These are phyloP conservation scores for Debaryomycetaceae sp. DNA, from an alignment of 1,139 yeast species.

Conservation along the genomic window DNA sequence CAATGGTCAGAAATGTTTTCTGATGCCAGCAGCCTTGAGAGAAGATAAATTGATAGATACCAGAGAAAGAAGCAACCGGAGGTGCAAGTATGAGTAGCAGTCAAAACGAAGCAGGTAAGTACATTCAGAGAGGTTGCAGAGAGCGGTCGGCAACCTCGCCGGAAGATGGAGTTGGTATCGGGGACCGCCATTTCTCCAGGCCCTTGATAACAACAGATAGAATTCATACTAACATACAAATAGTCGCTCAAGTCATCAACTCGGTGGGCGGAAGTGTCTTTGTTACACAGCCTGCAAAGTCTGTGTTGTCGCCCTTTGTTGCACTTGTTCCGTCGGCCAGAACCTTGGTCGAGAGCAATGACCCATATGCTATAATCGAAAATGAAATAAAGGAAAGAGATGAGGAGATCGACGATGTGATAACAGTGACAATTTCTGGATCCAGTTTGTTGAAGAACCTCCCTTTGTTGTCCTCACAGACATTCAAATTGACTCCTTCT, in stretches of 20 bases:
- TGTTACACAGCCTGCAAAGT: constrained; percentile 46
- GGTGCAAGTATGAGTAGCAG: constrained; percentile 2
- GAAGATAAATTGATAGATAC: background rate
- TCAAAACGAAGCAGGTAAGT: constrained; percentile 6
- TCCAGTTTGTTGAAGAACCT: constrained; percentile 47
- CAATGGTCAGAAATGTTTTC: background rate
- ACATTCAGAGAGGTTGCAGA: background rate
- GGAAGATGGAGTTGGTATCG: no score
- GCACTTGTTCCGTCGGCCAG: constrained; percentile 19
- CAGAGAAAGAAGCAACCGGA: background rate
- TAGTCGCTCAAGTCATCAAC: constrained; percentile 13
- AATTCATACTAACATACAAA: constrained; percentile 4
- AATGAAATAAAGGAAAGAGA: constrained; percentile 19
- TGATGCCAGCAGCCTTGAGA: background rate
- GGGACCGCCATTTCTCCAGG: no score
- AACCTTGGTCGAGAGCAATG: constrained; percentile 46
- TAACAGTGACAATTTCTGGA: constrained; percentile 54
- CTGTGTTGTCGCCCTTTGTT: constrained; percentile 35
- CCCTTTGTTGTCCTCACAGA: constrained; percentile 50
- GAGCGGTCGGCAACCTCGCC: no score
- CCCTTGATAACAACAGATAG: no score
- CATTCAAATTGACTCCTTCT: constrained; percentile 40
- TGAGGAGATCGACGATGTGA: constrained; percentile 22
- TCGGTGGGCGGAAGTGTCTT: constrained; percentile 31
- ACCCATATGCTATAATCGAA: constrained; percentile 48